phyloP scores from a whole-genome alignment of 2,329 filamentous ascomycete species.

The Alternaria sp. region DNA sequence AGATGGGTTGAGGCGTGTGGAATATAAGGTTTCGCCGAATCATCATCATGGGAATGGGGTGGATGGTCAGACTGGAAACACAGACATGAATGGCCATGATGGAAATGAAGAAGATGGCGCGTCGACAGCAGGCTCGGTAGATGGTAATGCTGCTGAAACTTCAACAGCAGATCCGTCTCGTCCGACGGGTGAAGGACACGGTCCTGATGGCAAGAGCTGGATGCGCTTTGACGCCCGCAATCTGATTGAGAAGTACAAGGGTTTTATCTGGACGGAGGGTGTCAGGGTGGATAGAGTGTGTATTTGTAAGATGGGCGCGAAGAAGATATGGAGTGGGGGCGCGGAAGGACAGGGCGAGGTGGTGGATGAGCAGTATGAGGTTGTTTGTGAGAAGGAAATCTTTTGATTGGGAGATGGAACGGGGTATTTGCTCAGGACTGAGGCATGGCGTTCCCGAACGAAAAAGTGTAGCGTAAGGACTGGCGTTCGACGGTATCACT shows the following conservation, averaged over 20 bases:
- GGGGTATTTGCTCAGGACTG: background rate
- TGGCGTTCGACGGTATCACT: background rate
- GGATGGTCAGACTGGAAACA: background rate
- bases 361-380: slow-evolving; percentile 60
- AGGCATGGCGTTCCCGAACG: background rate
- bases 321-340: slow-evolving; percentile 58
- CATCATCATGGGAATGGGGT: background rate
- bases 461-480: no score
- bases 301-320: slow-evolving; percentile 88
- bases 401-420: background rate
- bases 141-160: background rate
- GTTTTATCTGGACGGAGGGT: slow-evolving; percentile 73
- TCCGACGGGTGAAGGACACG: slow-evolving; percentile 7
- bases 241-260: slow-evolving; percentile 62
- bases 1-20: background rate
- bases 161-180: background rate
- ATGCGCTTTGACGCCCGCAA: slow-evolving; percentile 51
- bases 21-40: slow-evolving; percentile 2
- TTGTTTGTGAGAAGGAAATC: slow-evolving; percentile 50
- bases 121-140: slow-evolving; percentile 4
- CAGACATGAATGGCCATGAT: fast-evolving
- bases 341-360: slow-evolving; percentile 53
- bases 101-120: slow-evolving; percentile 1
- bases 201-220: slow-evolving; percentile 32
- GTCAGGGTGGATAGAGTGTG: slow-evolving; percentile 73